A percentile compares a stretch with the other conserved stretches of the same genome.
Conservation (phyloP, 106 monocot genomes). For the Gastrodia elata region DNA sequence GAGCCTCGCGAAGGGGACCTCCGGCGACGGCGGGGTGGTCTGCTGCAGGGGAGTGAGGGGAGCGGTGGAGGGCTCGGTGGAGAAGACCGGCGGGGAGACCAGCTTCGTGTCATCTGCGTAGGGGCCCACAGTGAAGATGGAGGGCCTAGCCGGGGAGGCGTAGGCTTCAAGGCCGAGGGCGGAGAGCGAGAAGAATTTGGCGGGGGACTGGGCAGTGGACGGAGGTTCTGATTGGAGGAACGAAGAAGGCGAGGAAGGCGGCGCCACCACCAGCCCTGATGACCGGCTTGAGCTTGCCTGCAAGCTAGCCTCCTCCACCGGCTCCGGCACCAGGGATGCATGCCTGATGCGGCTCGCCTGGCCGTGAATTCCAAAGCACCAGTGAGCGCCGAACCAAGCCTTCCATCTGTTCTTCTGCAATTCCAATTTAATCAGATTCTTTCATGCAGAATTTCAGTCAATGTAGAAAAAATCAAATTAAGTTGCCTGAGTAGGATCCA, state of each 20-base stretch:
- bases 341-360: slow-evolving; percentile 3
- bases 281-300: not conserved
- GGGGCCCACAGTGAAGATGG: slow-evolving; percentile 10
- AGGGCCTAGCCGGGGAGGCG: slow-evolving; percentile 2
- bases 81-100: slow-evolving; percentile 10
- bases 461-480: too few relatives aligned
- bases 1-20: slow-evolving; percentile 6
- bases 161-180: not conserved
- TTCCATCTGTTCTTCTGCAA: slow-evolving; percentile 9
- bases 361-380: slow-evolving; percentile 3
- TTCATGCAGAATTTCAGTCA: too few relatives aligned
- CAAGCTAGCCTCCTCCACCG: not conserved
- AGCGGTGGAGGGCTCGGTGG: slow-evolving; percentile 13
- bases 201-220: slow-evolving; percentile 6
- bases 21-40: slow-evolving; percentile 7
- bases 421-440: too few relatives aligned
- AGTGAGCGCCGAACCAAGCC: slow-evolving; percentile 2
- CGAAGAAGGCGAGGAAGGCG: slow-evolving; percentile 11
- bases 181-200: slow-evolving; percentile 4
- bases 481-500: too few relatives aligned
- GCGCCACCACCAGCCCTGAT: not conserved
- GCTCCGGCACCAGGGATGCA: slow-evolving; percentile 4
- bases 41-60: slow-evolving; percentile 6
- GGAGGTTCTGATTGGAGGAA: slow-evolving; percentile 12
- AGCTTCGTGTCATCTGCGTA: slow-evolving; percentile 10